Base-by-base conservation (phyloP, 495 filamentous ascomycete genomes). In the Penicillium ochrochloron region DNA sequence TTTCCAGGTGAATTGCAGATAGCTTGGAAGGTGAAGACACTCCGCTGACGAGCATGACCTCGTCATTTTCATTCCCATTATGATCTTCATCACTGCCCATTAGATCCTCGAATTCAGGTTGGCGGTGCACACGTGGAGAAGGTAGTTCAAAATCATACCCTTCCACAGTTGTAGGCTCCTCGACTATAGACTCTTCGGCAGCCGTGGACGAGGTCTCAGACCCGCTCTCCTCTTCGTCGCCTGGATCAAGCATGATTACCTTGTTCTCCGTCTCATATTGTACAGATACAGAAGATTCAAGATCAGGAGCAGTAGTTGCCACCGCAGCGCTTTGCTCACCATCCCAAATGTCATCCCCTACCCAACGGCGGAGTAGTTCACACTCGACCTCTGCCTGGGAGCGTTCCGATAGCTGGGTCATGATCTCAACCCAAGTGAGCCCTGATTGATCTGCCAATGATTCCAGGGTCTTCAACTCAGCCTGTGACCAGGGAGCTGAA, bases 351-450 rank as follows among this genome's bases (percentile, higher is more conserved):
- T 68, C 66, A 61, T 71, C 63, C 11, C 69, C 75, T 52, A 70
- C 76, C 74, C 75, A 82, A 19, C 73, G 63, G 61, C 71, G 72
- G 53, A 82, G 60, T 62, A 81, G 56, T 50, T 82, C 73, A 60
- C 74, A 76, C 55, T 82, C 78, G 46, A 79, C 68, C 54, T 79
- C 80, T 21, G 68, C 53, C 35, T 66, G 66, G 19, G 75, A 67
- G 15, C 80, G 74, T 46, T 66, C 62, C 12, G 73, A 75, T 11
- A 82, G 59, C 25, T 66, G 61, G 19, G 59, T 53, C 37, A 68
- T 71, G 17, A 82, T 74, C 25, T 60, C 60, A 65, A 58, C 17
- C 78, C 78, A 82, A 14, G 69, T 70, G 14, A 81, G 70, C 60
- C 70, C 76, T 21, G 60, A 51, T 55, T 73, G 61, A 37, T 70